These are phyloP conservation scores for Vitis hybrid DNA, from an alignment of 177 flowering plant genomes.

Conservation along the genomic window DNA sequence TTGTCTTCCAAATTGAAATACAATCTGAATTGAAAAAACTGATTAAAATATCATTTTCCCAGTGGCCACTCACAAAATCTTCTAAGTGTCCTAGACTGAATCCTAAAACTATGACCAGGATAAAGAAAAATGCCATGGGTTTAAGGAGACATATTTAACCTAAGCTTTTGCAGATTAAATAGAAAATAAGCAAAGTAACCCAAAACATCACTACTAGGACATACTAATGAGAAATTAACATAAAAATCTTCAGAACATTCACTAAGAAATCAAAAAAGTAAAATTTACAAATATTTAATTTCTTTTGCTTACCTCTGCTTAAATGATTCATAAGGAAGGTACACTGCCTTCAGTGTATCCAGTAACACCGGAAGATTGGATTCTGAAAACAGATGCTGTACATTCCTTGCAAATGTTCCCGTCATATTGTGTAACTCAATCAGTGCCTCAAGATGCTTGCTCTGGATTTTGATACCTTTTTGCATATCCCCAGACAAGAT, in stretches of 20 bases:
- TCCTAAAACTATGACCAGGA: no score
- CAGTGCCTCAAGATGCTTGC: slow-evolving; percentile 89
- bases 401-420: slow-evolving; percentile 81
- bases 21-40: no score
- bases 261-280: background rate
- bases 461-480: slow-evolving; percentile 81
- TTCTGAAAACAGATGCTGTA: slow-evolving; percentile 91
- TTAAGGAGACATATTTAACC: background rate
- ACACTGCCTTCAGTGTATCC: slow-evolving; percentile 76
- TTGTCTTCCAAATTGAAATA: no score
- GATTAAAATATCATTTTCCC: no score
- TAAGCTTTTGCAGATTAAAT: background rate
- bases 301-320: slow-evolving; percentile 63
- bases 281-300: no score
- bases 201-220: background rate
- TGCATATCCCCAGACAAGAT: slow-evolving; percentile 86
- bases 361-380: slow-evolving; percentile 61
- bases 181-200: background rate
- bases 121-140: no score
- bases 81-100: no score
- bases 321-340: slow-evolving; percentile 79
- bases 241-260: background rate
- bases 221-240: background rate
- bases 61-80: no score
- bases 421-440: slow-evolving; percentile 92